A percentile compares a stretch with the other conserved stretches of the same genome.
Conservation (phyloP, 352 stramenopile genomes). For the Pythium insidiosum region DNA sequence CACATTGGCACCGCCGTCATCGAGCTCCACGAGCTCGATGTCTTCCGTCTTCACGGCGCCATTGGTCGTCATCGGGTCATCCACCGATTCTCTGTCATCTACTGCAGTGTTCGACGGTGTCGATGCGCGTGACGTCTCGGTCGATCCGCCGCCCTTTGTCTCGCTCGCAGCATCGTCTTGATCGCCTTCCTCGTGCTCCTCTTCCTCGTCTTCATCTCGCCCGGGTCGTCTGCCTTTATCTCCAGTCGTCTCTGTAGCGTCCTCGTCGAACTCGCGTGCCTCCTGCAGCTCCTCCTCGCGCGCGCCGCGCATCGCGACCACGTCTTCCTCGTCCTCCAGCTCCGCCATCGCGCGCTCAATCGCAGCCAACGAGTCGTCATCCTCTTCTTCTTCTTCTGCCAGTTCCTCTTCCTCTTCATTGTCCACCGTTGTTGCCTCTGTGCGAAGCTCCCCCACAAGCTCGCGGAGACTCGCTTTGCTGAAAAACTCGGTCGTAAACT, state of each 20-base stretch:
- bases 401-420: constrained; percentile 15
- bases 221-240: not conserved
- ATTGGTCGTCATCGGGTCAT: too few species aligned
- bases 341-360: constrained; percentile 15
- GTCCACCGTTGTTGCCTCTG: constrained; percentile 13
- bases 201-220: not conserved
- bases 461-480: constrained; percentile 82
- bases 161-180: too few species aligned
- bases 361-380: constrained; percentile 29
- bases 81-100: too few species aligned
- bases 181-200: too few species aligned
- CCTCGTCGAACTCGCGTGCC: constrained; percentile 58
- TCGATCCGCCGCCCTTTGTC: too few species aligned
- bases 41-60: too few species aligned
- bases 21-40: too few species aligned
- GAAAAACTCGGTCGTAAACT: constrained; percentile 83
- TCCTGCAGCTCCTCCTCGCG: constrained; percentile 47
- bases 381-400: constrained; percentile 4
- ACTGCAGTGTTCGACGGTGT: too few species aligned
- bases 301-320: constrained; percentile 86
- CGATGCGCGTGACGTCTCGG: too few species aligned
- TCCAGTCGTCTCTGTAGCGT: constrained; percentile 2
- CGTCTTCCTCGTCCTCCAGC: constrained; percentile 23
- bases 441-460: constrained; percentile 64
- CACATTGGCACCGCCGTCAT: too few species aligned